Evolutionary conservation across 1,139 yeast species (phyloP).

Genomic region (Suhomyces taliae): DNA sequence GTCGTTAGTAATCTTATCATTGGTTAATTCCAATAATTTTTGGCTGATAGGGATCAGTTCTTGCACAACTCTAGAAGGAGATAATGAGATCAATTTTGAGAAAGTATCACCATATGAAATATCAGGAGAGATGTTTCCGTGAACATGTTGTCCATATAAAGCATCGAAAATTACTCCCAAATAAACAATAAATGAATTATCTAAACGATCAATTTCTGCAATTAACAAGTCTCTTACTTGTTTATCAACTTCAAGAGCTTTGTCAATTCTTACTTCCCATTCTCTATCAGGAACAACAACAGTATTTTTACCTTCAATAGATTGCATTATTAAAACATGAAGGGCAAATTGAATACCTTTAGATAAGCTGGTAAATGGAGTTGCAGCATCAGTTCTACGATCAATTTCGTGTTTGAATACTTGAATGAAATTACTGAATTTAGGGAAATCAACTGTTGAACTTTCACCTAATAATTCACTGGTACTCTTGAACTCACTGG

Average conservation of each 20-base stretch:
- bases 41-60: constrained; percentile 19
- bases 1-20: constrained; percentile 26
- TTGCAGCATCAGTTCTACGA: constrained; percentile 14
- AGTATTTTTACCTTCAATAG: constrained; percentile 51
- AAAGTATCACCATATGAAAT: constrained; percentile 30
- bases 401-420: constrained; percentile 29
- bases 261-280: constrained; percentile 74
- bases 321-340: constrained; percentile 64
- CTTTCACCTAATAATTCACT: constrained; percentile 38
- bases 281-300: constrained; percentile 69
- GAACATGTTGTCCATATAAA: constrained; percentile 26
- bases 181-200: constrained; percentile 17
- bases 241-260: constrained; percentile 64
- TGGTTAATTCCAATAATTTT: constrained; percentile 24
- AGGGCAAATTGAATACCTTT: constrained; percentile 43
- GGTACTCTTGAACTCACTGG: constrained; percentile 43
- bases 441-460: constrained; percentile 43
- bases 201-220: constrained; percentile 19
- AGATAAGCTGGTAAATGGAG: constrained; percentile 3
- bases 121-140: constrained; percentile 17
- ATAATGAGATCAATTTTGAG: constrained; percentile 34
- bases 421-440: constrained; percentile 33
- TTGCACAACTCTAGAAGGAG: constrained; percentile 32
- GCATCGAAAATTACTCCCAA: constrained; percentile 30
- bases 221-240: constrained; percentile 44